Evolutionary conservation across 352 stramenopile genomes (phyloP).

Genomic region (Nothophytophthora sp.): DNA sequence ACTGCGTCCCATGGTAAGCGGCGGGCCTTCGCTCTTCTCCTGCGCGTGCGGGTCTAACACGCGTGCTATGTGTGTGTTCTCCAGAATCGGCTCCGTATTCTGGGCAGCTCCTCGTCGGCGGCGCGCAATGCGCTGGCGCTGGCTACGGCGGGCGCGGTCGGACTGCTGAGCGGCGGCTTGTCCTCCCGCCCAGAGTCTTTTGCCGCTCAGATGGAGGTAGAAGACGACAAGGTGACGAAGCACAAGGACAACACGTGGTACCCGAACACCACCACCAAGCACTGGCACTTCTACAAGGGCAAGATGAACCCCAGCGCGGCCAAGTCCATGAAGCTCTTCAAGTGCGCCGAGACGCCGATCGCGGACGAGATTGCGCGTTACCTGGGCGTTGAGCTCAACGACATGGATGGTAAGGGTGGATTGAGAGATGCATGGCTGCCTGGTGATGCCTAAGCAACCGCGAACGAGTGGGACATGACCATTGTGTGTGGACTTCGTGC

Average conservation of each 20-base stretch:
- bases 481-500: neutral
- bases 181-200: conserved; percentile 15
- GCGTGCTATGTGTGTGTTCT: conserved; percentile 6
- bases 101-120: conserved; percentile 10
- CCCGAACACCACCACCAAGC: conserved; percentile 83
- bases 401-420: conserved; percentile 53
- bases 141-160: conserved; percentile 34
- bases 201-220: conserved; percentile 5
- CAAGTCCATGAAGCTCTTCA: conserved; percentile 91
- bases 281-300: conserved; percentile 89
- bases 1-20: too few relatives aligned
- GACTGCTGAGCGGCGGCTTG: conserved; percentile 30
- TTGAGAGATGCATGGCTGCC: neutral
- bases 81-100: conserved; percentile 41
- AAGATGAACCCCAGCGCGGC: conserved; percentile 82
- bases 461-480: neutral
- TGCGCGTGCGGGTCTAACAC: neutral
- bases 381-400: conserved; percentile 76
- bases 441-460: neutral
- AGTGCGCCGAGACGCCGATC: conserved; percentile 86
- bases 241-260: conserved; percentile 49
- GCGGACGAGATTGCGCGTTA: conserved; percentile 85
- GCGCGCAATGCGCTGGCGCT: conserved; percentile 25
- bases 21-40: too few relatives aligned
- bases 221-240: conserved; percentile 5